Evolutionary conservation across 805 yeast genomes (phyloP), one percentile per base, ranked within the genome.

Genomic region (Starmerella cellae): DNA sequence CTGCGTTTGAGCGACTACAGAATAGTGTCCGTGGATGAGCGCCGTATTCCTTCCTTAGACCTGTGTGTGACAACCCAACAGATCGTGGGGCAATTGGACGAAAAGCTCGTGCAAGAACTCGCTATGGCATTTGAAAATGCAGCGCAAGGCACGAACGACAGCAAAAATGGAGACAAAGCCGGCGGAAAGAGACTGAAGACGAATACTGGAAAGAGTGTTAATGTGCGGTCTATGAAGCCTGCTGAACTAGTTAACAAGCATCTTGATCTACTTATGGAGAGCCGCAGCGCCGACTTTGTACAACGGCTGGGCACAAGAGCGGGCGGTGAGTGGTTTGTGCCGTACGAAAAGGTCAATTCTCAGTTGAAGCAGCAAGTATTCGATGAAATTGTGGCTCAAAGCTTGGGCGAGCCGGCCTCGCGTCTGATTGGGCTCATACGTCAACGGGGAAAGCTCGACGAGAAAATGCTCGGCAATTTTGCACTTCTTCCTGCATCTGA

Each of bases 381-480:
- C 45, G 68, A 63, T 34, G 53, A 54, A 16, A 52, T 64, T 14
- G 55, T 65, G 23, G 47, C 54, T 5, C 53, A 55, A 35, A 57
- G 56, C 33, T 55, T 53, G 35, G 68, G 67, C 1, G 64, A 70
- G 8, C 70, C 77, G 16, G 74, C 87, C 0, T 69, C 81, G 42
- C 70, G 95, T 41, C 67, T 91, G 2, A 62, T 88, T 46, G 75
- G 93, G 49, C 81, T 94, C 52, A 70, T 91, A 26, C 74, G 82
- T 44, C 70, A 70, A 9, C 68, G 74, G 53, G 75, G 75, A 49
- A 67, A 84, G 37, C 79, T 80, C 8, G 94, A 93, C 49, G 98
- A 91, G 55, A 87, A 88, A 55, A 67, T 78, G 17, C 71, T 91
- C 39, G 74, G 84, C 30, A 77, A 81, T 40, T 60, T 73, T 14